phyloP scores from a whole-genome alignment of 352 stramenopile species.

The Pythium rhizo-oryzae region DNA sequence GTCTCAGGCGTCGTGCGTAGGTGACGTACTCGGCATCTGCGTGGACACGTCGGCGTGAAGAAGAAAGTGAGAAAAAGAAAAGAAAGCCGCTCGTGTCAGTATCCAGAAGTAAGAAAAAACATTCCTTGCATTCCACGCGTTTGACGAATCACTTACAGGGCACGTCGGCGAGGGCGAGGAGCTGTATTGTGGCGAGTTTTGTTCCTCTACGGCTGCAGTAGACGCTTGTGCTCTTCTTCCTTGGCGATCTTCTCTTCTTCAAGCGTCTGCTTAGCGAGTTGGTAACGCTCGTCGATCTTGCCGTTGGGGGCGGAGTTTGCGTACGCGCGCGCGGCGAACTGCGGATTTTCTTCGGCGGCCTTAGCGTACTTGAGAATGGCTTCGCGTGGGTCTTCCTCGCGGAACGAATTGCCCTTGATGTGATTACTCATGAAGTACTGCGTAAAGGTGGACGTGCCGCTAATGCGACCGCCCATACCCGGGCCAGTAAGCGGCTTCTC shows the following conservation, averaged over 20 bases:
- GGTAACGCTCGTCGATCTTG: constrained; percentile 78
- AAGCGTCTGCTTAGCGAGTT: constrained; percentile 70
- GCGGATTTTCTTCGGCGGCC: constrained; percentile 63
- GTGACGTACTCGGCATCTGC: neutral
- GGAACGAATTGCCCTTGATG: constrained; percentile 79
- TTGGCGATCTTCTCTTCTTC: constrained; percentile 81
- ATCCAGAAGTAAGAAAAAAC: neutral
- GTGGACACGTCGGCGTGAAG: neutral
- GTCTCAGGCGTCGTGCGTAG: constrained; percentile 2
- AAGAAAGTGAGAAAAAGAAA: neutral
- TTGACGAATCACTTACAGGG: neutral
- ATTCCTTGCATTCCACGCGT: neutral
- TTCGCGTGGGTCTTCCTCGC: constrained; percentile 82
- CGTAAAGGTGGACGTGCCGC: constrained; percentile 81
- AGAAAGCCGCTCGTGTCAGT: neutral
- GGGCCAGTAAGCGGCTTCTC: constrained; percentile 76
- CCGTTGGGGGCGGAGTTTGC: constrained; percentile 44
- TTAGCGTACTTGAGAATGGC: constrained; percentile 90
- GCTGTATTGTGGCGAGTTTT: no score
- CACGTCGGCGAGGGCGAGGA: neutral
- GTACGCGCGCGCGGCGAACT: constrained; percentile 67
- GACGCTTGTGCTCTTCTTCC: constrained; percentile 71
- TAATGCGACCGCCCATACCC: constrained; percentile 79
- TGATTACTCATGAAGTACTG: constrained; percentile 90
- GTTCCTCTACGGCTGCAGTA: constrained; percentile 62